Evolutionary conservation across 2,329 filamentous ascomycete genomes (phyloP), one percentile per base, ranked within the genome.

Genomic region (Lomentospora prolificans): DNA sequence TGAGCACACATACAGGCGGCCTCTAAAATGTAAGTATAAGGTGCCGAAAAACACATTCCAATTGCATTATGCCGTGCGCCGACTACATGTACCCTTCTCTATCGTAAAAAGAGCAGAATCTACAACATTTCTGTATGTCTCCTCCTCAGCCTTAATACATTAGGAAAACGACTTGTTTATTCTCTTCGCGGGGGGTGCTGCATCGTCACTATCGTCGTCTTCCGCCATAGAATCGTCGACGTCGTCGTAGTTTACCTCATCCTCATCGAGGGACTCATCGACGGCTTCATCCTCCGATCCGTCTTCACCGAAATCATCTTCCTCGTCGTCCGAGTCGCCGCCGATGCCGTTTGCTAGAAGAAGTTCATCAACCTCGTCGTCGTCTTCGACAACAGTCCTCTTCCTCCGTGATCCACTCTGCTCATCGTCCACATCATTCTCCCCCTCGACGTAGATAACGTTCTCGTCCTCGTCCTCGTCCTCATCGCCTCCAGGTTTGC

Each of bases 371-470:
- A 81, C 78, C 3, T 81, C 78, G 3, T 79, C 75, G 31, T 79
- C 77, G 57, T 79, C 77, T 12, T 69, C 69, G 12, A 68, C 68
- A 12, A 73, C 72, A 56, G 69, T 71, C 59, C 64, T 67, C 61
- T 33, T 68, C 66, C n/a, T 58, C 59, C 52, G 56, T 12, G 57
- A 56, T 50, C 57, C 55, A n/a, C 65, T 60, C 67, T 60, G 62
- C 66, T 55, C 58, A 66, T 60, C 53, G 72, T 22, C 75, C 19
- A 79, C 75, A 30, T 84, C 79, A 28, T 86, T 84, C 63, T 90
- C 80, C 1, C 89, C 90, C 68, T 96, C 91, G 2, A 96, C 88
- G 66, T 94, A 96, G 54, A 96, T 86, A 3, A 95, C 82, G 60
- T 89, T 85, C 39, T 86, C 84, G 6, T 87, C 79, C 3, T 81